phyloP scores from a whole-genome alignment of 148 eudicot species.

The Amaranthus palmeri region DNA sequence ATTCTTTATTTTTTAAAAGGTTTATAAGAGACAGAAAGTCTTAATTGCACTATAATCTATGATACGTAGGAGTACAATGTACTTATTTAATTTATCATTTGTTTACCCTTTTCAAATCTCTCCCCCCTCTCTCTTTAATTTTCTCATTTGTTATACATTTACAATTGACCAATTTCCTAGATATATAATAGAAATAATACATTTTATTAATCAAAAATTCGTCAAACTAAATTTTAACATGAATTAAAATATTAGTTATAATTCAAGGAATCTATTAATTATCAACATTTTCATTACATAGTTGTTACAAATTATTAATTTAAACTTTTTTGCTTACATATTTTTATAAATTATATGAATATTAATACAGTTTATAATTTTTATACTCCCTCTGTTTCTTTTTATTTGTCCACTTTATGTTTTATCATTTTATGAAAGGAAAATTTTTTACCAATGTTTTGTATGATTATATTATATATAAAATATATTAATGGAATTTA shows the following conservation, averaged over 20 bases:
- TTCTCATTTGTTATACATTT: neutral
- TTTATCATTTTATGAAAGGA: no score
- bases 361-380: neutral
- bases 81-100: constrained; percentile 15
- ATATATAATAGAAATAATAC: no score
- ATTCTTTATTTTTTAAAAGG: constrained; percentile 10
- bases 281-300: neutral
- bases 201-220: no score
- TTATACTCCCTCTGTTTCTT: neutral
- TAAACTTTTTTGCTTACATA: no score
- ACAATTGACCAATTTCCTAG: no score
- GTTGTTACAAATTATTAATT: neutral
- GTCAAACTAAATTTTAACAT: no score
- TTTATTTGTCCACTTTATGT: no score
- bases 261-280: neutral
- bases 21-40: constrained; percentile 25
- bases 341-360: no score
- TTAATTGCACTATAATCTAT: constrained; percentile 21
- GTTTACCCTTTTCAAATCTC: neutral
- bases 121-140: neutral
- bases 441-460: no score
- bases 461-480: no score
- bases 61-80: neutral
- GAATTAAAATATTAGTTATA: neutral
- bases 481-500: no score